Evolutionary conservation across 2,329 filamentous ascomycete genomes (phyloP).

Genomic region (Monilinia aucupariae): DNA sequence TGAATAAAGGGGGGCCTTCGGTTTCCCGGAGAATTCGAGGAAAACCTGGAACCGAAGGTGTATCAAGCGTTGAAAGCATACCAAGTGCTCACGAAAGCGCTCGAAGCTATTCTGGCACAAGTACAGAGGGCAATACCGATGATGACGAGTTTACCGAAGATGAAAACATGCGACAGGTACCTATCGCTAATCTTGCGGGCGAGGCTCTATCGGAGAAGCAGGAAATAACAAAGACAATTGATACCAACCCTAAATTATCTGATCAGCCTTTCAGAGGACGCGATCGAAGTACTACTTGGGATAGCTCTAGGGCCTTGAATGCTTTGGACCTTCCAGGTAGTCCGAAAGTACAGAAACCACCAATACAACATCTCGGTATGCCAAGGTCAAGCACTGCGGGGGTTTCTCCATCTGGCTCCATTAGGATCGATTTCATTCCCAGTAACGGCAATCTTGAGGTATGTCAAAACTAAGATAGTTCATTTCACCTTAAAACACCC

Average conservation of each 20-base stretch:
- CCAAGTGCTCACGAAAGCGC: constrained; percentile 32
- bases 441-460: constrained; percentile 9
- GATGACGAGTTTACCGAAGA: constrained; percentile 3
- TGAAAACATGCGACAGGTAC: neutral
- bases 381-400: neutral
- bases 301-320: constrained; percentile 14
- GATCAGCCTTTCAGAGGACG: constrained; percentile 6
- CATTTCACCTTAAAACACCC: no score
- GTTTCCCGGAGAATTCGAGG: neutral
- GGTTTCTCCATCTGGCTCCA: constrained; percentile 5
- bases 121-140: constrained; percentile 22
- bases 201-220: neutral
- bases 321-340: neutral
- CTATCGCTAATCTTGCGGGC: neutral
- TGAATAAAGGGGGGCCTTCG: neutral
- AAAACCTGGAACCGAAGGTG: neutral
- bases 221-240: neutral
- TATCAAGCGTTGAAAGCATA: constrained; percentile 21
- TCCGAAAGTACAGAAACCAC: neutral
- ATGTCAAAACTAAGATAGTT: neutral
- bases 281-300: constrained; percentile 18
- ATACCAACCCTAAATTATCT: neutral
- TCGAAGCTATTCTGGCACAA: constrained; percentile 25
- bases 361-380: constrained; percentile 3
- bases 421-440: neutral